Evolutionary conservation across 768 basidiomycete species (phyloP).

Genomic region (Naganishia antarctica): DNA sequence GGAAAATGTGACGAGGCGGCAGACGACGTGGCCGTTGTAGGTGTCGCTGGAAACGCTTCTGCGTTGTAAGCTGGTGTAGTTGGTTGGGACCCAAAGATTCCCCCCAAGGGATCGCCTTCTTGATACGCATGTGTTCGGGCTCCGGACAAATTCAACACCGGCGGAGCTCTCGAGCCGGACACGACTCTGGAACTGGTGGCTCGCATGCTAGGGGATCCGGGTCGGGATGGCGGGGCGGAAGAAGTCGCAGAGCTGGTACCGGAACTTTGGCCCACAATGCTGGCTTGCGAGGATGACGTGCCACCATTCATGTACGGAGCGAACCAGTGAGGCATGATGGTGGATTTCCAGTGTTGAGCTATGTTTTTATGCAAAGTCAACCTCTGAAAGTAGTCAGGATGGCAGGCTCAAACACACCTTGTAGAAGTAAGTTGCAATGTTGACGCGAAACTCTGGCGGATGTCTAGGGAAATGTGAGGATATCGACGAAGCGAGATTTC

Average conservation of each 20-base stretch:
- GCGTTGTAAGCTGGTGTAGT: background rate
- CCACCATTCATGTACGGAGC: slow-evolving; percentile 15
- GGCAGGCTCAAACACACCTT: too few relatives aligned
- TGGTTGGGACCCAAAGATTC: background rate
- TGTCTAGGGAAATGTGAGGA: too few relatives aligned
- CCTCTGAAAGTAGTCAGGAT: too few relatives aligned
- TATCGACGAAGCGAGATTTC: too few relatives aligned
- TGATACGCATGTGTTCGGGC: background rate
- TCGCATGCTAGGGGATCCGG: slow-evolving; percentile 19
- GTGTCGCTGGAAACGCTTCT: slow-evolving; percentile 2
- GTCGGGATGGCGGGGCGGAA: slow-evolving; percentile 23
- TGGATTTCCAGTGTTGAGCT: background rate
- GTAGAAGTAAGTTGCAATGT: too few relatives aligned
- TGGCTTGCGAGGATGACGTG: background rate
- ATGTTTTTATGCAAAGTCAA: background rate
- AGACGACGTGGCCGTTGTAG: slow-evolving; percentile 2
- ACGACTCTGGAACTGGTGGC: background rate
- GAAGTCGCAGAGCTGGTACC: slow-evolving; percentile 12
- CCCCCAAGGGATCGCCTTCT: slow-evolving; percentile 10
- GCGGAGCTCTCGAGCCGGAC: background rate
- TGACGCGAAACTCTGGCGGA: too few relatives aligned
- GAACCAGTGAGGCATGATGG: slow-evolving; percentile 22
- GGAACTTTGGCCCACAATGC: background rate
- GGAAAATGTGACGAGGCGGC: slow-evolving; percentile 1
- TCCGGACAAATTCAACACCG: background rate